Base-by-base conservation (phyloP, 148 eudicot species). In the Suaeda aralocaspica region DNA sequence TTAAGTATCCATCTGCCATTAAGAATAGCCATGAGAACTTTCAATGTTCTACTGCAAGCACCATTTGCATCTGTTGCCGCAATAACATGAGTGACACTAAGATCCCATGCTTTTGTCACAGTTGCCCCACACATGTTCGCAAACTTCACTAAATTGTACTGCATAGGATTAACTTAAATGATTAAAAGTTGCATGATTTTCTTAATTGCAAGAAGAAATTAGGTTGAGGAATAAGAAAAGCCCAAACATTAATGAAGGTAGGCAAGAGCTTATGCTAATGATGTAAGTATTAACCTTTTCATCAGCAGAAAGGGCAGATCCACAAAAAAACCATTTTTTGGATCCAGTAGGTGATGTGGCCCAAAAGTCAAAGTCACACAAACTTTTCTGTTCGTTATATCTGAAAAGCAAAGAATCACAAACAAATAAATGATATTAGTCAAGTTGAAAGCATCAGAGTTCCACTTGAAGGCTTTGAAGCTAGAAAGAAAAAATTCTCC, bases 11-110 rank as follows among this genome's bases (percentile, higher is more conserved):
- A 93, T 82, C 66, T 91, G 34, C 98, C 98, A 55, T 83, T 64
- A 73, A 93, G 83, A 78, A 91, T 91, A 29, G 88, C 97, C 90
- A 89, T 91, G 51, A 93, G 95, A 82, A 93, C 90, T 79, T 93
- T 93, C 59, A 82, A 65, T 59, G 96, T 87, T 73, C 98, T 84
- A 74, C 82, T 77, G 75, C 83, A 90, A 64, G 96, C 95, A 77
- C 98, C 98, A 65, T 79, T 86, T 55, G 77, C 82, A 85, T 93
- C 95, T 70, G 92, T 91, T 59, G 95, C 85, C 28, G 98, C 98
- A 76, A 93, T 83, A 28, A 93, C 96, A 72, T 93, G 98, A 61
- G 97, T 93, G 25, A 93, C 97, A 77, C 80, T 75, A 65, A 92
- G 89, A 34, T 75, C 82, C 91, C 91, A 93, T 39, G 62, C 76